Evolutionary conservation across 352 stramenopile species (phyloP).

Genomic region (Albugo candida): DNA sequence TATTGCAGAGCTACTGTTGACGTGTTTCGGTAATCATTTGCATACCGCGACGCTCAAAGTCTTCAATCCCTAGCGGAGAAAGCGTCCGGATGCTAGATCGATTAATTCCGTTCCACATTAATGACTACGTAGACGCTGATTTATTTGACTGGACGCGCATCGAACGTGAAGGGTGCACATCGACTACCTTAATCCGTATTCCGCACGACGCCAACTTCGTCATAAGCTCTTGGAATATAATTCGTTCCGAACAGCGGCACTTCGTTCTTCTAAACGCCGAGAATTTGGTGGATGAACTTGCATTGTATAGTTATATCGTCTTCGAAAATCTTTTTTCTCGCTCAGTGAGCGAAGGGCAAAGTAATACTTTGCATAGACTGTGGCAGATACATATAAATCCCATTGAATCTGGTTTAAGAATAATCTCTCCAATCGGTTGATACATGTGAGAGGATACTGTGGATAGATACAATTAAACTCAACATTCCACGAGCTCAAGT

Average conservation of each 20-base stretch:
- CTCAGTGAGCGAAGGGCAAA: slow-evolving; percentile 90
- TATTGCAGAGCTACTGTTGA: too few relatives aligned
- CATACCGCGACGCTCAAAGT: too few relatives aligned
- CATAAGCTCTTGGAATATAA: slow-evolving; percentile 75
- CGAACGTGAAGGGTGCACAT: too few relatives aligned
- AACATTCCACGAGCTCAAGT: slow-evolving; percentile 96
- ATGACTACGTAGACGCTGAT: too few relatives aligned
- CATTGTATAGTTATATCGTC: slow-evolving; percentile 81
- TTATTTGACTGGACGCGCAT: too few relatives aligned
- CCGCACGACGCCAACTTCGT: neutral
- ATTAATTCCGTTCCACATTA: too few relatives aligned
- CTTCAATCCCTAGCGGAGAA: too few relatives aligned
- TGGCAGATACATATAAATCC: slow-evolving; percentile 94
- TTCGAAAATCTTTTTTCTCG: slow-evolving; percentile 81
- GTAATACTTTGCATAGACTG: slow-evolving; percentile 97
- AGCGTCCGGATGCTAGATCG: too few relatives aligned
- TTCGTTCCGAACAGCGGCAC: slow-evolving; percentile 56
- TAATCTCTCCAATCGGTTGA: slow-evolving; percentile 93
- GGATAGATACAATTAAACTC: slow-evolving; percentile 97
- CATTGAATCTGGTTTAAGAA: slow-evolving; percentile 96
- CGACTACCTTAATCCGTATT: too few relatives aligned
- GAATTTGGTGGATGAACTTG: slow-evolving; percentile 72
- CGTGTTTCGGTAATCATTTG: too few relatives aligned
- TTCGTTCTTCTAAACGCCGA: slow-evolving; percentile 68
- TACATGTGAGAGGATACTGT: slow-evolving; percentile 93